Conservation (phyloP, 2,329 filamentous ascomycete genomes). For the Nemania sp. region DNA sequence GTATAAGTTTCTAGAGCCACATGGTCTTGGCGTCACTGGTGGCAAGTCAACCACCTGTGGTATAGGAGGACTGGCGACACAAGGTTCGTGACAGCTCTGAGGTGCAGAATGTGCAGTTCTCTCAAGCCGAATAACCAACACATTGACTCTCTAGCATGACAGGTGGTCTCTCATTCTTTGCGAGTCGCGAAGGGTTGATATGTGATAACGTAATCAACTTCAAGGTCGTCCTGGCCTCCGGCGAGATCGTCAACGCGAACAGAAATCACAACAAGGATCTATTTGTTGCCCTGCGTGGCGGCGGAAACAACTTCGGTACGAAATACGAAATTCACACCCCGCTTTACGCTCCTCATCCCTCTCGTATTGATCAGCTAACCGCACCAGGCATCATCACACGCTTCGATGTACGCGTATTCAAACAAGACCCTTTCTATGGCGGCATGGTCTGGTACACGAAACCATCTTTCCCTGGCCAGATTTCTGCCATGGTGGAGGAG, state of each 20-base stretch:
- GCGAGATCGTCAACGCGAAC: conserved; percentile 45
- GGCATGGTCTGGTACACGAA: conserved; percentile 16
- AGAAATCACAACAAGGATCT: conserved; percentile 42
- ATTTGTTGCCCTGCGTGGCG: conserved; percentile 48
- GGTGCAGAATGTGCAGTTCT: too few relatives aligned
- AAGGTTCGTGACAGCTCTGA: conserved; percentile 13
- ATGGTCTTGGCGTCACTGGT: conserved; percentile 9
- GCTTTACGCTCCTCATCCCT: not conserved
- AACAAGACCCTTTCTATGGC: conserved; percentile 13
- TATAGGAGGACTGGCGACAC: conserved; percentile 8
- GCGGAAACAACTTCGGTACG: conserved; percentile 37
- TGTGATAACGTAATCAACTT: conserved; percentile 44
- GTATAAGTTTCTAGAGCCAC: conserved; percentile 8
- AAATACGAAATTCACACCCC: too few relatives aligned
- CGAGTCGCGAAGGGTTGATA: conserved; percentile 44
- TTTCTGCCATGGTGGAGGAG: conserved; percentile 8
- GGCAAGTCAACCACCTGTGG: not conserved
- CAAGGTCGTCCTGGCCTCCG: conserved; percentile 47
- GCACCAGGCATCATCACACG: conserved; percentile 7
- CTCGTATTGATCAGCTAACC: not conserved
- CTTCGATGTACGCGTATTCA: conserved; percentile 14
- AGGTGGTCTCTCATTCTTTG: conserved; percentile 47
- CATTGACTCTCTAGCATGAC: not conserved
- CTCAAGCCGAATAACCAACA: not conserved
- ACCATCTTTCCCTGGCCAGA: conserved; percentile 12